These are phyloP conservation scores for Clarkia xantiana DNA, from an alignment of 345 rosid species.

Conservation along the genomic window DNA sequence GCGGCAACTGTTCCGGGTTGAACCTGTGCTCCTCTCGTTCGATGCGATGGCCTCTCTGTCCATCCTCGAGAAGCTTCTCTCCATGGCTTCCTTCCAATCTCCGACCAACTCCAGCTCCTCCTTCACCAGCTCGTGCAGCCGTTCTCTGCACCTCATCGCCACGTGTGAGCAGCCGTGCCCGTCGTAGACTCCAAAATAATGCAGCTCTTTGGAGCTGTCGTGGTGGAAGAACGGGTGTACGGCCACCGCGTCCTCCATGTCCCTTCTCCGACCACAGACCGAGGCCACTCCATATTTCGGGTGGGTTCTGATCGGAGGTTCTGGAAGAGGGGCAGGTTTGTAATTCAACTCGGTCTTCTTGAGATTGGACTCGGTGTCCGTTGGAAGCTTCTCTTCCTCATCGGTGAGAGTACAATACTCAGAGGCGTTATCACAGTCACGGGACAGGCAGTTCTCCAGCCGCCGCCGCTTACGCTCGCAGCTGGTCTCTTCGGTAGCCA, in stretches of 20 bases:
- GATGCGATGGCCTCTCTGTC: conserved; percentile 22
- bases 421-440: conserved; percentile 13
- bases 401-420: conserved; percentile 3
- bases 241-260: conserved; percentile 80
- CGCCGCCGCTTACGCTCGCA: conserved; percentile 25
- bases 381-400: not conserved
- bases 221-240: conserved; percentile 32
- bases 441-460: conserved; percentile 9
- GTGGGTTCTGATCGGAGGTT: conserved; percentile 1
- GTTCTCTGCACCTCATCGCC: conserved; percentile 26
- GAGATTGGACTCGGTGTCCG: not conserved
- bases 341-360: not conserved
- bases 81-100: conserved; percentile 25
- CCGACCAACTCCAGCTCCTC: conserved; percentile 14
- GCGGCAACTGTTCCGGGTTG: conserved; percentile 8
- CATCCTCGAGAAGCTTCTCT: conserved; percentile 25
- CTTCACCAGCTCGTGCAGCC: conserved; percentile 28
- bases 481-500: conserved; percentile 1
- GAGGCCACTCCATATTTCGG: conserved; percentile 64
- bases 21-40: conserved; percentile 2
- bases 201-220: conserved; percentile 18
- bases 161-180: conserved; percentile 47
- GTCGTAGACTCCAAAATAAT: conserved; percentile 47
- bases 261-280: conserved; percentile 71
- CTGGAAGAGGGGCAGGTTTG: conserved; percentile 2